Percentiles rank a stretch among this genome's conserved stretches.
Evolutionary conservation across 768 basidiomycete genomes (phyloP).

Genomic region (Lactifluus echinatus): DNA sequence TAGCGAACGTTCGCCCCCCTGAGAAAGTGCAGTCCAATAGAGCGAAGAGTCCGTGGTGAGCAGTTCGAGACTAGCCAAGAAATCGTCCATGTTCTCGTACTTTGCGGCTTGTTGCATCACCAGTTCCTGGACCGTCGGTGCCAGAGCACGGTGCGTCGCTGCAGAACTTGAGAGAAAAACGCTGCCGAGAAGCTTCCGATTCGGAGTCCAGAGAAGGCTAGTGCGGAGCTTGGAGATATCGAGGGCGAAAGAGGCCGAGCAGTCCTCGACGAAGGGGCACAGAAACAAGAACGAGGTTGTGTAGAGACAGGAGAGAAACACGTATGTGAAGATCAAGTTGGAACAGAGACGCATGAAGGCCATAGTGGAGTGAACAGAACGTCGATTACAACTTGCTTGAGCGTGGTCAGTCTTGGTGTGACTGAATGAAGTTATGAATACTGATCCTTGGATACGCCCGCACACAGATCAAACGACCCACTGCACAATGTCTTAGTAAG

Average conservation of each 20-base stretch:
- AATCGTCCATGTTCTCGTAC: slow-evolving; percentile 6
- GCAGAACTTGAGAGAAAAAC: not conserved
- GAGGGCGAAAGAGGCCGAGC: slow-evolving; percentile 11
- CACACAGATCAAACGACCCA: too few relatives aligned
- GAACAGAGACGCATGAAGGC: slow-evolving; percentile 3
- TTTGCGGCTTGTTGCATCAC: slow-evolving; percentile 1
- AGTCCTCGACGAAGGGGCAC: slow-evolving; percentile 18
- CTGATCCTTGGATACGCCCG: too few relatives aligned
- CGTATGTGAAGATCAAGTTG: slow-evolving; percentile 10
- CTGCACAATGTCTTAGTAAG: too few relatives aligned
- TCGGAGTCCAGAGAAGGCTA: slow-evolving; percentile 3
- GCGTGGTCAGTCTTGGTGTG: too few relatives aligned
- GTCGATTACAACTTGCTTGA: not conserved
- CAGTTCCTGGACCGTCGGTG: slow-evolving; percentile 1
- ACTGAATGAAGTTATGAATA: not conserved
- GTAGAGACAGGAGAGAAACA: slow-evolving; percentile 15
- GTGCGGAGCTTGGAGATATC: slow-evolving; percentile 4
- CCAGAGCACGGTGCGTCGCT: not conserved
- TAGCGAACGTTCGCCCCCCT: not conserved
- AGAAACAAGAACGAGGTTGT: slow-evolving; percentile 18
- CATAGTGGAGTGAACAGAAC: not conserved
- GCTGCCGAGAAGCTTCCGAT: not conserved
- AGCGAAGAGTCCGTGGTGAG: not conserved
- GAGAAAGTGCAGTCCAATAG: slow-evolving; percentile 6
- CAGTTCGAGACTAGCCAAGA: slow-evolving; percentile 5